Base-by-base conservation (phyloP, 495 filamentous ascomycete species). In the Peziza echinospora region DNA sequence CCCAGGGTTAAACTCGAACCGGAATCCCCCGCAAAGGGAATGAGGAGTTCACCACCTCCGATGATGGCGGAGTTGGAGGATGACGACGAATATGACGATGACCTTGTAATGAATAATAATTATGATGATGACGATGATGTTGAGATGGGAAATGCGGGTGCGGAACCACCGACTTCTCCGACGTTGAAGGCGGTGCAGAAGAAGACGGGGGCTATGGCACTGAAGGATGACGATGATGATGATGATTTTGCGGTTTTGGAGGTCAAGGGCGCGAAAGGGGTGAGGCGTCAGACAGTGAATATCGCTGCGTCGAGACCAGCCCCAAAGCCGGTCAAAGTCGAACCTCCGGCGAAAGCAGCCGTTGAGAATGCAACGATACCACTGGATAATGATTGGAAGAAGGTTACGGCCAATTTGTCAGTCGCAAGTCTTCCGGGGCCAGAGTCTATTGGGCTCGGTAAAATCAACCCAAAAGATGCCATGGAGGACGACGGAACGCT, bases 401-500 rank as follows among this genome's bases (percentile, higher is more conserved):
- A 84, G 46, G 78, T 97, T 44, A 84, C 78, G 17, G 75, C 71
- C 54, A 89, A 80, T 51, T 68, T 96, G 52, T 93, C 93, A 53
- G 76, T 96, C 21, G 67, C 91, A 30, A 78, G 69, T 55, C 65
- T 64, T 51, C 75, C 78, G 22, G 69, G 71, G n/a, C 52, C 71
- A 13, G 79, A 84, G 48, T 65, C 68, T 30, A 63, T 63, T 21
- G 66, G 59, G 8, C 70, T 82, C 58, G 86, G 85, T 7, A 97
- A 94, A 61, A 62, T 93, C 17, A 72, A 76, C 40, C 69, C 82
- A 17, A 71, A 78, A 50, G 78, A 89, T 58, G 84, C 81, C 16
- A 70, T 89, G 24, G 89, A 96, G 58, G 75, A 80, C 51, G 85
- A 97, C 58, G 89, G 91, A 21, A 87, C 80, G 54, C 66, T 97